phyloP scores from a whole-genome alignment of 768 basidiomycete genomes.

The Clitopilus passeckerianus region DNA sequence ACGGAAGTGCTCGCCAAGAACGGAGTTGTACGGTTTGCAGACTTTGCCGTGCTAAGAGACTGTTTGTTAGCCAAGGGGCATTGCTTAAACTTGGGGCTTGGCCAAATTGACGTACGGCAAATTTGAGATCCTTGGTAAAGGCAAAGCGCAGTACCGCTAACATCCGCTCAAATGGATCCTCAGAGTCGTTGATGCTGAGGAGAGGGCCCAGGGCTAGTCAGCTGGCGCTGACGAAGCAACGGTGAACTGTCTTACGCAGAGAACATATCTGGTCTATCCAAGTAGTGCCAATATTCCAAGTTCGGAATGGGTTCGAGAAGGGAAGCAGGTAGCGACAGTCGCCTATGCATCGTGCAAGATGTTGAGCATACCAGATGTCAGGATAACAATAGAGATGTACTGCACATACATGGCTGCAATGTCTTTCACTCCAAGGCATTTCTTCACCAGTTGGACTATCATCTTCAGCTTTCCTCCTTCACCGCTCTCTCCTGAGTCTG shows the following conservation, averaged over 20 bases:
- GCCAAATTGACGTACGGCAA: conserved; percentile 54
- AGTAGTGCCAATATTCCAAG: conserved; percentile 93
- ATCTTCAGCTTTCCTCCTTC: conserved; percentile 94
- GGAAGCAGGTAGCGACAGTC: conserved; percentile 88
- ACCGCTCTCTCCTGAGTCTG: conserved; percentile 64
- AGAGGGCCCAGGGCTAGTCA: conserved; percentile 1
- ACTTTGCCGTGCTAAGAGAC: conserved; percentile 74
- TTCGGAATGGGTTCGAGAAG: conserved; percentile 93
- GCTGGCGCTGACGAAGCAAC: conserved; percentile 2
- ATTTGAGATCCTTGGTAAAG: conserved; percentile 93
- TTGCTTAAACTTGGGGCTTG: background rate
- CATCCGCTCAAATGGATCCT: conserved; percentile 93
- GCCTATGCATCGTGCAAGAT: conserved; percentile 41
- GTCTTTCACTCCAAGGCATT: conserved; percentile 90
- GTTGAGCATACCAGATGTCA: background rate
- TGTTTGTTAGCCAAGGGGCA: background rate
- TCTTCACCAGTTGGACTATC: conserved; percentile 88
- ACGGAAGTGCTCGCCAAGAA: conserved; percentile 86
- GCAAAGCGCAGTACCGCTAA: conserved; percentile 84
- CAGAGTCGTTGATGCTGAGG: conserved; percentile 82
- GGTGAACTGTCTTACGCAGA: conserved; percentile 61
- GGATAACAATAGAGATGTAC: background rate
- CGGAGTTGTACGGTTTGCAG: conserved; percentile 90
- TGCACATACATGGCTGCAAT: conserved; percentile 85
- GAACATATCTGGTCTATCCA: conserved; percentile 88